Percentiles rank a stretch among this genome's conserved stretches.
phyloP scores from a whole-genome alignment of 306 rosid genomes.

The Malus orientalis region DNA sequence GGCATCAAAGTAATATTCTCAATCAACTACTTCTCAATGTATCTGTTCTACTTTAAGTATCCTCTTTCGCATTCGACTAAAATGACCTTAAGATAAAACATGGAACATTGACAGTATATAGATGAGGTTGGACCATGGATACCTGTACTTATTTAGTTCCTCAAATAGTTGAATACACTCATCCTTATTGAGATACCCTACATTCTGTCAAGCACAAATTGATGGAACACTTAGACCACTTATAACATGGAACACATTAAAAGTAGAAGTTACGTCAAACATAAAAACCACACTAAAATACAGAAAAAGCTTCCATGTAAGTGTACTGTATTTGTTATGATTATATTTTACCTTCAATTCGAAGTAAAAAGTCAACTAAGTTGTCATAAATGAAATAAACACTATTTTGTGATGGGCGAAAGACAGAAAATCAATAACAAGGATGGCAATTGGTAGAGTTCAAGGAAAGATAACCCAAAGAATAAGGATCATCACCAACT shows the following conservation, averaged over 20 bases:
- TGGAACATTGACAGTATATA: neutral
- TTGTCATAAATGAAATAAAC: neutral
- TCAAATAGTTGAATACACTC: conserved; percentile 77
- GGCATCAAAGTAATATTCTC: neutral
- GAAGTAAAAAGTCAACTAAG: neutral
- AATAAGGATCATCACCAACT: neutral
- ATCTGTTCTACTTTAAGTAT: neutral
- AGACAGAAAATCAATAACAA: neutral
- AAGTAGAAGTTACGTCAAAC: conserved; percentile 6
- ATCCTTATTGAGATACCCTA: conserved; percentile 49
- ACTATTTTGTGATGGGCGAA: neutral
- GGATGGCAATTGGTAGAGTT: neutral
- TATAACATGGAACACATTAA: neutral
- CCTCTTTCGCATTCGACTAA: neutral
- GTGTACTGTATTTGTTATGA: neutral
- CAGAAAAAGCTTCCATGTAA: conserved; percentile 3
- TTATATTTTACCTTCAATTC: neutral
- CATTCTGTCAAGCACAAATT: conserved; percentile 43
- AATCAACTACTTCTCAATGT: neutral
- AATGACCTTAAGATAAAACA: neutral
- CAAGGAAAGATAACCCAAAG: neutral
- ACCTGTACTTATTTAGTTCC: conserved; percentile 89
- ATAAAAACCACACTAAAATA: conserved; percentile 6
- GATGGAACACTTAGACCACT: neutral
- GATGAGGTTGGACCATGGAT: conserved; percentile 3